Evolutionary conservation across 148 eudicot species (phyloP).

Genomic region (Arbutus unedo): DNA sequence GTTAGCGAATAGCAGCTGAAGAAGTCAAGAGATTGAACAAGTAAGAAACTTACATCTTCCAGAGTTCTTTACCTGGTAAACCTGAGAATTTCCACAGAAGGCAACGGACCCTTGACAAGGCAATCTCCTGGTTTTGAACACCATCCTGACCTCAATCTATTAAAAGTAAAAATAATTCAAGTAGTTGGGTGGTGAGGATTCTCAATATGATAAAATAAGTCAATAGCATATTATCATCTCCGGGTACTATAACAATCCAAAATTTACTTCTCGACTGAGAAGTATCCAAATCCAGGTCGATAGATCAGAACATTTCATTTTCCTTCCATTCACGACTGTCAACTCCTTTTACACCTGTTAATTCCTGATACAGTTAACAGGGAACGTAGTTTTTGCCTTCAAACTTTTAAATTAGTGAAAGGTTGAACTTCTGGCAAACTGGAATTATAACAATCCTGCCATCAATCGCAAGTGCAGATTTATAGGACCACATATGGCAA

Average conservation of each 20-base stretch:
- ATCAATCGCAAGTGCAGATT: neutral
- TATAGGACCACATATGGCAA: neutral
- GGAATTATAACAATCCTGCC: neutral
- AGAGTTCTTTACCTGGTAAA: neutral
- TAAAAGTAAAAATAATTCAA: neutral
- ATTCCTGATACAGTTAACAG: neutral
- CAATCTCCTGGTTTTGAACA: neutral
- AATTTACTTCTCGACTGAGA: neutral
- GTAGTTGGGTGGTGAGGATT: neutral
- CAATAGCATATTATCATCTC: neutral
- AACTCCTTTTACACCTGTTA: neutral
- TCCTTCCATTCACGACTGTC: neutral
- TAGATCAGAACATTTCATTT: neutral
- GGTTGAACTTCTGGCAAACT: neutral
- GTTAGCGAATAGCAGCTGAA: neutral
- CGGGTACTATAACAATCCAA: neutral
- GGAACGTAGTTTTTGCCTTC: neutral
- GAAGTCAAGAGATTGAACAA: neutral
- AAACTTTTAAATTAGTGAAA: neutral
- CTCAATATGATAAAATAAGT: neutral
- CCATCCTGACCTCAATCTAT: neutral
- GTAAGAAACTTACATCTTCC: neutral
- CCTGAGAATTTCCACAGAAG: neutral
- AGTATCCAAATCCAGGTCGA: neutral
- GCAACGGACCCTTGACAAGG: no score